Conservation (phyloP, 176 grass and related monocot genomes). For the Juncus inflexus region DNA sequence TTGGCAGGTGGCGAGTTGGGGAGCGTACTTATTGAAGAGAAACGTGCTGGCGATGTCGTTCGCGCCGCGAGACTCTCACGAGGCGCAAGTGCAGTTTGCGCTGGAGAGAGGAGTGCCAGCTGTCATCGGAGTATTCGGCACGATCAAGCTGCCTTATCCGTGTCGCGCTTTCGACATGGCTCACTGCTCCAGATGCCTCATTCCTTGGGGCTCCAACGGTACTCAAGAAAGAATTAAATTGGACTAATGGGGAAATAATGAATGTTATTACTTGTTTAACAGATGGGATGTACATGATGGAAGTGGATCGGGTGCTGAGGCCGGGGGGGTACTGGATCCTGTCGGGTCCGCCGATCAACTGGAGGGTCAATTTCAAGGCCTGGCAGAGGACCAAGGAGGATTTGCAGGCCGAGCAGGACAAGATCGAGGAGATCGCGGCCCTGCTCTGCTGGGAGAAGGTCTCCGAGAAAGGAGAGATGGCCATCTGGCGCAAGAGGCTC, state of each 20-base stretch:
- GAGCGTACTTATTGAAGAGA: constrained; percentile 84
- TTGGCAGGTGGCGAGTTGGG: constrained; percentile 88
- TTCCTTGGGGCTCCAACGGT: constrained; percentile 88
- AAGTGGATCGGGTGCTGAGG: constrained; percentile 90
- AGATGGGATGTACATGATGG: constrained; percentile 97
- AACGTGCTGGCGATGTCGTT: constrained; percentile 94
- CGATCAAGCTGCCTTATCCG: constrained; percentile 86
- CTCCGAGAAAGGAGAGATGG: constrained; percentile 80
- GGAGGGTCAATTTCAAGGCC: constrained; percentile 66
- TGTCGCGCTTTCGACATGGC: constrained; percentile 97
- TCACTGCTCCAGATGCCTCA: constrained; percentile 94
- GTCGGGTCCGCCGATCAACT: constrained; percentile 89
- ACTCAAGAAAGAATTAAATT: neutral
- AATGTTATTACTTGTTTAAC: constrained; percentile 17
- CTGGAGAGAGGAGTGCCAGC: constrained; percentile 91
- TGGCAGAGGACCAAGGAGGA: constrained; percentile 86
- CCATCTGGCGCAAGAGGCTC: constrained; percentile 79
- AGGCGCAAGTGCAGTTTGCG: constrained; percentile 95
- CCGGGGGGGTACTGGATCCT: constrained; percentile 96
- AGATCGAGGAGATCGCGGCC: constrained; percentile 79
- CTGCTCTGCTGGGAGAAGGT: constrained; percentile 92
- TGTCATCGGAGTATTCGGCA: constrained; percentile 83
- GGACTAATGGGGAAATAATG: constrained; percentile 6
- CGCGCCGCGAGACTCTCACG: constrained; percentile 90
- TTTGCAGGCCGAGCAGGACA: constrained; percentile 72